Percentiles rank a stretch among this genome's conserved stretches.
These are phyloP conservation scores for Hypoxylon sp. DNA, from an alignment of 2,329 filamentous ascomycete genomes.

Conservation along the genomic window DNA sequence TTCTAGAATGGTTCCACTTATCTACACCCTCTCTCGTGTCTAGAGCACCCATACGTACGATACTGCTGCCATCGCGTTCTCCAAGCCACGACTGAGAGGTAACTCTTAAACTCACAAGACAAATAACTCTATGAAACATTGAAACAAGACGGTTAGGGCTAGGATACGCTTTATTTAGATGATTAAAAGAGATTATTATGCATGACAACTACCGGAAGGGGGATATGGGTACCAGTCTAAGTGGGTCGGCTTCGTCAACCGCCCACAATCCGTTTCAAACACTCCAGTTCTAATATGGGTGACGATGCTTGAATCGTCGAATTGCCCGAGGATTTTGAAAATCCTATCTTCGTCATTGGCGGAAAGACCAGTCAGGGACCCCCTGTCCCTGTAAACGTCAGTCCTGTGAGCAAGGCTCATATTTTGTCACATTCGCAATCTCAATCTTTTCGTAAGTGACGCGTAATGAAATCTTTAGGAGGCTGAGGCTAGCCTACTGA, in stretches of 20 bases:
- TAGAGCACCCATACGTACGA: background rate
- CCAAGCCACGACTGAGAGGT: background rate
- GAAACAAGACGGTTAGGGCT: constrained; percentile 2
- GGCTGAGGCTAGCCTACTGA: constrained; percentile 20
- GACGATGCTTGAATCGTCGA: constrained; percentile 35
- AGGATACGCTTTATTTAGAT: background rate
- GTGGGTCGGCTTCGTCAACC: constrained; percentile 42
- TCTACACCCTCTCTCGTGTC: background rate
- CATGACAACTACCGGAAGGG: constrained; percentile 30
- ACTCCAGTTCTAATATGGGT: constrained; percentile 19
- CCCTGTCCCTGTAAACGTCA: constrained; percentile 19
- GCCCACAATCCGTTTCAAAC: constrained; percentile 33
- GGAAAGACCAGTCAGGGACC: background rate
- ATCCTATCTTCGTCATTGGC: constrained; percentile 25
- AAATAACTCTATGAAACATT: constrained; percentile 7
- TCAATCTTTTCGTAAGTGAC: constrained; percentile 32
- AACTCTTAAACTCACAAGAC: background rate
- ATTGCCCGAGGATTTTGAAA: constrained; percentile 36
- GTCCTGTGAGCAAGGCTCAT: constrained; percentile 30
- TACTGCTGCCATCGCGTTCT: background rate
- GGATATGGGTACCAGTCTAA: constrained; percentile 30
- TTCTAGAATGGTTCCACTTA: background rate
- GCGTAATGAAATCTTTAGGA: constrained; percentile 33
- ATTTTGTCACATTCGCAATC: constrained; percentile 34
- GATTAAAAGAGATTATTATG: constrained; percentile 17